Conservation (phyloP, 305 asterid species). For the Fraxinus latifolia region DNA sequence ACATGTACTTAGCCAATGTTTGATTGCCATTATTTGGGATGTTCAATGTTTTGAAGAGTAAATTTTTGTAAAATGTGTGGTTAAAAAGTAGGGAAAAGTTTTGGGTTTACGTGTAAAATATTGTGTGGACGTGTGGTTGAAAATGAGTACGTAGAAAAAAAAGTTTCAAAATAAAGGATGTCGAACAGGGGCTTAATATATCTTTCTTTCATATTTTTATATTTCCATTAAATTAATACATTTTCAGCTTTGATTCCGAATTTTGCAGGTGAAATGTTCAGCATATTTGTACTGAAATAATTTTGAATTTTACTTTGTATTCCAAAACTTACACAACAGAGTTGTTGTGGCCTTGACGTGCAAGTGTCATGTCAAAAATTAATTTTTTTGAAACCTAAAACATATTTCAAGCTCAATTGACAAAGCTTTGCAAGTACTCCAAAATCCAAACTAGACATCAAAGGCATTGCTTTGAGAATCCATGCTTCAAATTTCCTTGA, state of each 20-base stretch:
- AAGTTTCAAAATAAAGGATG: background rate
- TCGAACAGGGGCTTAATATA: background rate
- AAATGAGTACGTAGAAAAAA: background rate
- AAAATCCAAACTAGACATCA: background rate
- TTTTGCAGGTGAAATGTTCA: background rate
- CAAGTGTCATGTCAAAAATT: background rate
- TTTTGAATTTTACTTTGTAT: background rate
- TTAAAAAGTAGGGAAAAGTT: background rate
- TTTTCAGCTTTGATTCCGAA: background rate
- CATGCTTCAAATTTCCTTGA: background rate
- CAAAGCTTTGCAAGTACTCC: background rate
- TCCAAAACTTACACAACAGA: background rate
- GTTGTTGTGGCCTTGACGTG: background rate
- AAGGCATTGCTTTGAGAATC: background rate
- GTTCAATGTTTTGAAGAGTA: background rate
- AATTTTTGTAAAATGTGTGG: background rate
- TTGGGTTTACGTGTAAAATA: background rate
- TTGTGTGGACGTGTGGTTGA: background rate
- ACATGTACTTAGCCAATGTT: background rate
- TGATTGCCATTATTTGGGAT: background rate
- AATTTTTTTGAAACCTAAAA: background rate
- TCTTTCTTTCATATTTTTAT: background rate
- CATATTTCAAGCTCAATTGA: background rate
- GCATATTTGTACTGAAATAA: background rate
- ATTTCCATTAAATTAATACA: background rate